A percentile compares a stretch with the other conserved stretches of the same genome.
These are phyloP conservation scores for Penicillium mononematosum DNA, from an alignment of 495 filamentous ascomycete genomes.

Conservation along the genomic window DNA sequence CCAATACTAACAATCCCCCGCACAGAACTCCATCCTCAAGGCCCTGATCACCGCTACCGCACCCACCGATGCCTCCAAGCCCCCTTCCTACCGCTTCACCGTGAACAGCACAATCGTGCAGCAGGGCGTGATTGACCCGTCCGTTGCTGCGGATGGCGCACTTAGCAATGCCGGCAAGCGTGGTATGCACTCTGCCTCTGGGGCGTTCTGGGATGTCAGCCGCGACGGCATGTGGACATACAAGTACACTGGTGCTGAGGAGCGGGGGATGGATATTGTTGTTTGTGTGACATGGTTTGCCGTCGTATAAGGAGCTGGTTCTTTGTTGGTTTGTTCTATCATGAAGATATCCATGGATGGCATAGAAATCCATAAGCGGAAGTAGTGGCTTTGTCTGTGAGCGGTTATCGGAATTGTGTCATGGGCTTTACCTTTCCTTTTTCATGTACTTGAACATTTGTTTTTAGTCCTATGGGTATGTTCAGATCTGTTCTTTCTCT, in stretches of 20 bases:
- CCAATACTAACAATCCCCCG: constrained; percentile 7
- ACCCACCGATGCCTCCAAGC: constrained; percentile 48
- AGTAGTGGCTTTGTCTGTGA: not conserved
- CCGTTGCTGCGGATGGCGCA: constrained; percentile 37
- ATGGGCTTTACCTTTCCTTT: constrained; percentile 1
- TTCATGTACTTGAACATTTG: constrained; percentile 8
- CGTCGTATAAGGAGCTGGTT: constrained; percentile 30
- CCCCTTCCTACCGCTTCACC: constrained; percentile 75
- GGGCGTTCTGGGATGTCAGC: constrained; percentile 96
- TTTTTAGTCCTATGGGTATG: constrained; percentile 9
- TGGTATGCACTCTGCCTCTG: constrained; percentile 94
- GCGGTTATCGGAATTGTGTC: constrained; percentile 10
- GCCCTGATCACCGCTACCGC: constrained; percentile 79
- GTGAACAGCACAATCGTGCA: constrained; percentile 99
- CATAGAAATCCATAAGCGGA: not conserved
- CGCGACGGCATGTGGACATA: constrained; percentile 97
- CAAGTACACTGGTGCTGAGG: constrained; percentile 85
- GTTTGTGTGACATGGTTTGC: constrained; percentile 88
- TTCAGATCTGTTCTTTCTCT: constrained; percentile 16
- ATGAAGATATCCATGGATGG: not conserved
- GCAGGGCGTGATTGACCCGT: constrained; percentile 57
- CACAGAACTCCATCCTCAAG: constrained; percentile 80
- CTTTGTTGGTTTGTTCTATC: not conserved
- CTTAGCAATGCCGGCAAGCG: constrained; percentile 67
- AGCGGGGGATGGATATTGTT: constrained; percentile 86